Evolutionary conservation across 176 grass and related monocot species (phyloP).

Genomic region (Cymbopogon citratus): DNA sequence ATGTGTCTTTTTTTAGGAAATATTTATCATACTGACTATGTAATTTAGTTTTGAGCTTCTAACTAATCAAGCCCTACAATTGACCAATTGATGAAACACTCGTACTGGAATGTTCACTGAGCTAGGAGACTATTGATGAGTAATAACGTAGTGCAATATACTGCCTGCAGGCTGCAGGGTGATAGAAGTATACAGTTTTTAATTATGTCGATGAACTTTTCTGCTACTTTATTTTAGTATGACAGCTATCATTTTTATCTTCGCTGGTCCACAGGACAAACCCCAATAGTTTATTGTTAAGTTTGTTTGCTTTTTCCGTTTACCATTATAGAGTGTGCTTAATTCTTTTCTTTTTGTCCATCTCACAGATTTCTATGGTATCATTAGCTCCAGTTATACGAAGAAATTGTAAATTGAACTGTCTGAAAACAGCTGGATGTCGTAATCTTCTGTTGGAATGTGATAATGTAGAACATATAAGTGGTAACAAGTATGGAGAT

Average conservation of each 20-base stretch:
- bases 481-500: slow-evolving; percentile 29
- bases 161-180: background rate
- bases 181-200: background rate
- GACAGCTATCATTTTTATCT: background rate
- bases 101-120: background rate
- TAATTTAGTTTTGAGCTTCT: slow-evolving; percentile 25
- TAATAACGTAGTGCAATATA: background rate
- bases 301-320: background rate
- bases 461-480: slow-evolving; percentile 24
- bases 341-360: background rate
- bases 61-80: background rate
- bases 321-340: slow-evolving; percentile 17
- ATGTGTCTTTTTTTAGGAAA: background rate
- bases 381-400: slow-evolving; percentile 51
- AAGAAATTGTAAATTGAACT: slow-evolving; percentile 55
- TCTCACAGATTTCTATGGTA: slow-evolving; percentile 61
- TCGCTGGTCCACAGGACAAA: background rate
- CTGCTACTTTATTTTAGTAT: slow-evolving; percentile 1
- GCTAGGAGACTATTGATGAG: slow-evolving; percentile 1
- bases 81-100: background rate
- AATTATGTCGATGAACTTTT: background rate
- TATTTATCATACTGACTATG: background rate
- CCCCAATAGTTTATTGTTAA: background rate
- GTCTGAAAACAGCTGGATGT: slow-evolving; percentile 74
- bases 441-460: slow-evolving; percentile 30